A percentile compares a stretch with the other conserved stretches of the same genome.
These are phyloP conservation scores for Beauveria scarabaeidicola DNA, from an alignment of 2,329 filamentous ascomycete genomes.

Conservation along the genomic window DNA sequence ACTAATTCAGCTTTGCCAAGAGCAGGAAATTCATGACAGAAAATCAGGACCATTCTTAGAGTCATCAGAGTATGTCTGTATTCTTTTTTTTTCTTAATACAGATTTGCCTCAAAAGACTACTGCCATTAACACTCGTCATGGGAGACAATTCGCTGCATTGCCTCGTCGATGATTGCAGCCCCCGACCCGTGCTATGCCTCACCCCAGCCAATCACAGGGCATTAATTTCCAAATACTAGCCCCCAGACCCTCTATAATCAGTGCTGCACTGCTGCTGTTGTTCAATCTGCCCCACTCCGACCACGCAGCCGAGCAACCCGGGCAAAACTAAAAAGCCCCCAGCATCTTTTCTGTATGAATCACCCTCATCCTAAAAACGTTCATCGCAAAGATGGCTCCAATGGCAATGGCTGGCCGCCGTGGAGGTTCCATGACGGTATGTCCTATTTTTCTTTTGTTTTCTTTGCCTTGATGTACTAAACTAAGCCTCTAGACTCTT, in stretches of 20 bases:
- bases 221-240: slow-evolving; percentile 24
- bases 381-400: slow-evolving; percentile 32
- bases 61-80: too few species aligned
- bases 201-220: slow-evolving; percentile 24
- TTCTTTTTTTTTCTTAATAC: too few species aligned
- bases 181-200: not conserved
- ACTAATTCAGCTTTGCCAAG: too few species aligned
- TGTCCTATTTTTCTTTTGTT: not conserved
- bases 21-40: not conserved
- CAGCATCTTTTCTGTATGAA: slow-evolving; percentile 14
- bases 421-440: slow-evolving; percentile 40
- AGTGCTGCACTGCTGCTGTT: not conserved
- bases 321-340: slow-evolving; percentile 16
- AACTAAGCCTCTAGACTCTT: slow-evolving; percentile 25
- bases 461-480: not conserved
- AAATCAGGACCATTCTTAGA: too few species aligned
- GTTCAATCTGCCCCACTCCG: not conserved
- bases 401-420: slow-evolving; percentile 42
- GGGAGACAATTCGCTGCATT: too few species aligned
- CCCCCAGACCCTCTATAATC: not conserved
- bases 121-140: too few species aligned
- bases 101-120: too few species aligned
- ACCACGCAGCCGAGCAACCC: slow-evolving; percentile 8
- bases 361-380: slow-evolving; percentile 4
- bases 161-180: too few species aligned